phyloP scores from a whole-genome alignment of 2,329 filamentous ascomycete genomes.

The Fonsecaea nubica region DNA sequence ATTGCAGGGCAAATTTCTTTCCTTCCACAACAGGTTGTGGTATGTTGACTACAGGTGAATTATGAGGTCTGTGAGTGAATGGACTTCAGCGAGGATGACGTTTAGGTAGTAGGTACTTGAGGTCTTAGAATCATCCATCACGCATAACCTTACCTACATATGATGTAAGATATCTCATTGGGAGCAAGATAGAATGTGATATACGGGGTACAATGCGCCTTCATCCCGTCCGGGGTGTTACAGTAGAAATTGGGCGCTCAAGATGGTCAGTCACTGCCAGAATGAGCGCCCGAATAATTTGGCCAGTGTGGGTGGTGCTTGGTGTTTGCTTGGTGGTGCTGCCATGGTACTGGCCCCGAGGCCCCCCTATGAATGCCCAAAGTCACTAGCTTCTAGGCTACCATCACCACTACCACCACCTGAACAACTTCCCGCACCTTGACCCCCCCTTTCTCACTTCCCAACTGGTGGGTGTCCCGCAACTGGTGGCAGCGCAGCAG shows the following conservation, averaged over 20 bases:
- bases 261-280: neutral
- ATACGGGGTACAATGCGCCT: too few relatives aligned
- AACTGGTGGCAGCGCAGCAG: constrained; percentile 8
- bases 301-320: neutral
- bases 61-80: neutral
- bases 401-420: neutral
- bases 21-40: neutral
- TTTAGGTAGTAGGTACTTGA: too few relatives aligned
- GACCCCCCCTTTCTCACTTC: constrained; percentile 2
- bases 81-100: too few relatives aligned
- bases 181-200: too few relatives aligned
- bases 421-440: constrained; percentile 1
- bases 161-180: too few relatives aligned
- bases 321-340: neutral
- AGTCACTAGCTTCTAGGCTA: constrained; percentile 5
- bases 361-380: constrained; percentile 1
- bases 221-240: neutral
- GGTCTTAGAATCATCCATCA: neutral
- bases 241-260: neutral
- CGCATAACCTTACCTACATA: too few relatives aligned
- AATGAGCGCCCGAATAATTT: neutral
- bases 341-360: neutral
- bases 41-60: constrained; percentile 4
- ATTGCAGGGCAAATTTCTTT: neutral
- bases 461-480: constrained; percentile 4